Conservation (phyloP, 2,329 filamentous ascomycete genomes). For the Trichoderma cornu-damae region DNA sequence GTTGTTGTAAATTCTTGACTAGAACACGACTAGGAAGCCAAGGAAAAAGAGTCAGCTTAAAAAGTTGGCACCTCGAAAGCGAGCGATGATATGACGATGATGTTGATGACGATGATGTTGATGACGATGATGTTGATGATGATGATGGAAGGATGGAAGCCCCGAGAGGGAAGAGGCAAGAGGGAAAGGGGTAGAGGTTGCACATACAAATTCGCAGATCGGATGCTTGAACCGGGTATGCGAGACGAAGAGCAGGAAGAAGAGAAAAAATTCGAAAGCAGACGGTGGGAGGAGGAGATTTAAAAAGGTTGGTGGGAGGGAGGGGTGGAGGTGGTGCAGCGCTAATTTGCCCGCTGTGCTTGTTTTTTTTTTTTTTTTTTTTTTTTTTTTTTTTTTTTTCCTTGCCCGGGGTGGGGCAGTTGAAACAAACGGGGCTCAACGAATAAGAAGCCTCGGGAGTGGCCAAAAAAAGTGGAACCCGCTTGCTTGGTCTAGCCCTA, state of each 20-base stretch:
- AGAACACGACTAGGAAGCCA: slow-evolving; percentile 17
- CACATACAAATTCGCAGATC: slow-evolving; percentile 39
- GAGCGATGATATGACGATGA: neutral
- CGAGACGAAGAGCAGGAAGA: slow-evolving; percentile 39
- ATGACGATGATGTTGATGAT: slow-evolving; percentile 10
- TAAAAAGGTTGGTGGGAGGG: slow-evolving; percentile 33
- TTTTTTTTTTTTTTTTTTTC: slow-evolving; percentile 13
- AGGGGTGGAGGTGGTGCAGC: slow-evolving; percentile 25
- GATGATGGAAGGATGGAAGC: slow-evolving; percentile 7
- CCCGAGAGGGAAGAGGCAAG: too few species aligned
- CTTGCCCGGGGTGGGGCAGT: slow-evolving; percentile 22
- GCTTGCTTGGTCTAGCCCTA: slow-evolving; percentile 31
- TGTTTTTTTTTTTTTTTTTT: slow-evolving; percentile 12
- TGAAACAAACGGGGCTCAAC: slow-evolving; percentile 18
- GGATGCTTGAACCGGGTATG: slow-evolving; percentile 44
- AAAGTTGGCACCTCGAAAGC: too few species aligned
- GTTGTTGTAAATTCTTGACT: slow-evolving; percentile 11
- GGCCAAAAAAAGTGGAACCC: slow-evolving; percentile 13
- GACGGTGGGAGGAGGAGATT: slow-evolving; percentile 37
- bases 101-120: neutral
- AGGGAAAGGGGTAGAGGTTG: neutral
- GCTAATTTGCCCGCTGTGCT: slow-evolving; percentile 24
- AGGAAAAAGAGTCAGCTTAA: slow-evolving; percentile 17
- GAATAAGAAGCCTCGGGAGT: slow-evolving; percentile 10
- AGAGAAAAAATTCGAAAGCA: slow-evolving; percentile 34